A percentile compares a stretch with the other conserved stretches of the same genome.
phyloP scores from a whole-genome alignment of 2,329 filamentous ascomycete species.

The Ophiostoma populinum region DNA sequence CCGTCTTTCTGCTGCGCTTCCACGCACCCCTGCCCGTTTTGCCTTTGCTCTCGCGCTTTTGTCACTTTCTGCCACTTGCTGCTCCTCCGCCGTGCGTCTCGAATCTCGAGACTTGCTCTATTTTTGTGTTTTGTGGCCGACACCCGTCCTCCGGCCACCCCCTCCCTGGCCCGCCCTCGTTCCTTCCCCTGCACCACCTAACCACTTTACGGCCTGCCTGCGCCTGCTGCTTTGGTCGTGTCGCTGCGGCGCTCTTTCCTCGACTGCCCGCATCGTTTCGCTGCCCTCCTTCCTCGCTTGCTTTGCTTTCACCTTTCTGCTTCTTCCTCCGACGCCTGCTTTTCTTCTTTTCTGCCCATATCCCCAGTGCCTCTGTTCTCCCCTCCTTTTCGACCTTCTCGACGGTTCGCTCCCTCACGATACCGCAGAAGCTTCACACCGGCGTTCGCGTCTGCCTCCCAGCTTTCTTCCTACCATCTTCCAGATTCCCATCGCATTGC shows the following conservation, averaged over 20 bases:
- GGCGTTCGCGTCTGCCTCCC: background rate
- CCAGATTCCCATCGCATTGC: background rate
- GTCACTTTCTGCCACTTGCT: background rate
- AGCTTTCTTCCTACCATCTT: background rate
- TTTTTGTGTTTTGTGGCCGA: background rate
- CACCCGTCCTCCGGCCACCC: background rate
- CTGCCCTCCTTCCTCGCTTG: too few relatives aligned
- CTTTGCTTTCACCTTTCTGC: conserved; percentile 1
- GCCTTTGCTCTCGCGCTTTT: background rate
- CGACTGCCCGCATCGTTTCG: background rate
- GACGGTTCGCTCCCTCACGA: too few relatives aligned
- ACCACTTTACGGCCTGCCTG: background rate
- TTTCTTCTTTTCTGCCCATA: background rate
- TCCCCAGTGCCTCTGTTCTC: background rate
- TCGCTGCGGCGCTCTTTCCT: background rate
- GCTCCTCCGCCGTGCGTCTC: background rate
- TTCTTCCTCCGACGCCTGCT: background rate
- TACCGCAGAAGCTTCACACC: too few relatives aligned
- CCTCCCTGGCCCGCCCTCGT: background rate
- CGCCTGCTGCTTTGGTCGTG: too few relatives aligned
- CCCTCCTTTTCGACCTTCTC: background rate
- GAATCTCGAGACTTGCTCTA: too few relatives aligned
- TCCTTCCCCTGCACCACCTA: background rate
- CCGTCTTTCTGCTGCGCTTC: conserved; percentile 8
- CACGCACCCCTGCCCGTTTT: conserved; percentile 10